A percentile compares a stretch with the other conserved stretches of the same genome.
Evolutionary conservation across 441 rosid genomes (phyloP).

Genomic region (Populus tomentosa): DNA sequence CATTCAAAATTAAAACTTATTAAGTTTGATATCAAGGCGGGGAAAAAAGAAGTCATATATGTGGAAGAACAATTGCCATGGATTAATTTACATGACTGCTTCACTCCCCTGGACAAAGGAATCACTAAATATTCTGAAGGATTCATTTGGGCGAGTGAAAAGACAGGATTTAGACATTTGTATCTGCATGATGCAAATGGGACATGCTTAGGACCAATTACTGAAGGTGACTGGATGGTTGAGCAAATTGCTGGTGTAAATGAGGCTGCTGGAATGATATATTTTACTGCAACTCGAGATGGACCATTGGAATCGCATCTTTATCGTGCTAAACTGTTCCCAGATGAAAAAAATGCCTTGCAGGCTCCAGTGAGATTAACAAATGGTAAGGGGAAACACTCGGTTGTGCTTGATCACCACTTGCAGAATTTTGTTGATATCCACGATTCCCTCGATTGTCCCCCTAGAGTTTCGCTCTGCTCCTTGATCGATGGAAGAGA

Average conservation of each 20-base stretch:
- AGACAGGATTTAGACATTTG: slow-evolving; percentile 82
- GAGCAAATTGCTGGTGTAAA: slow-evolving; percentile 89
- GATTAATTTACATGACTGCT: slow-evolving; percentile 90
- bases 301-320: slow-evolving; percentile 79
- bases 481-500: slow-evolving; percentile 58
- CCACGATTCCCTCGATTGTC: slow-evolving; percentile 74
- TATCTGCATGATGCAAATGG: slow-evolving; percentile 74
- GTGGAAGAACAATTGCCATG: slow-evolving; percentile 68
- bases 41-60: slow-evolving; percentile 53
- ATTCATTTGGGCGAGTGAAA: slow-evolving; percentile 96
- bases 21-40: slow-evolving; percentile 68
- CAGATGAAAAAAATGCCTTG: slow-evolving; percentile 30
- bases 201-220: slow-evolving; percentile 68
- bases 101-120: slow-evolving; percentile 74
- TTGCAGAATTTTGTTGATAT: slow-evolving; percentile 80
- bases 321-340: slow-evolving; percentile 50
- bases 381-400: slow-evolving; percentile 80
- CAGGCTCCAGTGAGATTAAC: slow-evolving; percentile 64
- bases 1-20: slow-evolving; percentile 63
- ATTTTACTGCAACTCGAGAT: slow-evolving; percentile 85
- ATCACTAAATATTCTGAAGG: slow-evolving; percentile 54
- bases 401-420: slow-evolving; percentile 77
- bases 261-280: slow-evolving; percentile 59
- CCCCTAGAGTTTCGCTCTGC: slow-evolving; percentile 66
- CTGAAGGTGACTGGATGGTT: slow-evolving; percentile 92